Base-by-base conservation (phyloP, 106 monocot species). In the Hemerocallis citrina region DNA sequence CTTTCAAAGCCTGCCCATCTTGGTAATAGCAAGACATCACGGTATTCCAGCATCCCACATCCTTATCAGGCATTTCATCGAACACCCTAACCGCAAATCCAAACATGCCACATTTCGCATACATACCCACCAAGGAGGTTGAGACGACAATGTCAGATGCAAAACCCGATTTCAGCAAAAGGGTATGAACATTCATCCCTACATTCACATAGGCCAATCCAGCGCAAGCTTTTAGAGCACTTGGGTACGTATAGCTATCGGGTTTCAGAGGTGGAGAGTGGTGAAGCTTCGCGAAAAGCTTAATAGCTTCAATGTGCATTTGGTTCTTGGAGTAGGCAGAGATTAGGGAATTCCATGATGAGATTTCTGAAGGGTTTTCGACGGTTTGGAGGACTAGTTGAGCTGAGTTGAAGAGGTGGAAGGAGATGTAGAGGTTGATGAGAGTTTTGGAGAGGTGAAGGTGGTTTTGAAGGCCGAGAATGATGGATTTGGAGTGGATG, bases 11-110 rank as follows among this genome's bases (percentile, higher is more conserved):
- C 39, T 67, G 63, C n/a, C 90, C 90, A 19, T 73, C 67, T 28
- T 85, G 90, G 59, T 76, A 82, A 11, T 85, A 85, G 52, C 90
- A 85, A 43, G 85, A 90, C 19, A 90, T 79, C 15, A 85, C 73
- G 1, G 70, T 78, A 37, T 89, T 89, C 89, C 84, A 89, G 19
- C 78, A 81, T 5, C 67, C 70, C 0, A 73, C 65, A 71, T 89
- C 85, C 45, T 45, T 81, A 9, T 64, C 62, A 10, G 76, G 42
- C 75, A 89, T 85, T 72, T 81, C 89, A 51, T 79, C 75, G 46
- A 89, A 81, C 75, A 85, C 0, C 21, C 20, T 28, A 12, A 74
- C 36, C 22, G 85, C 89, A 4, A 61, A 50, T 0, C 47, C 40
- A 28, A 76, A 76, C 17, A 60, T 23, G 6, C 50, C 51, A 22